Evolutionary conservation across 228 moss, liverwort and hornwort species (phyloP).

Genomic region (Sphagnum fallax): DNA sequence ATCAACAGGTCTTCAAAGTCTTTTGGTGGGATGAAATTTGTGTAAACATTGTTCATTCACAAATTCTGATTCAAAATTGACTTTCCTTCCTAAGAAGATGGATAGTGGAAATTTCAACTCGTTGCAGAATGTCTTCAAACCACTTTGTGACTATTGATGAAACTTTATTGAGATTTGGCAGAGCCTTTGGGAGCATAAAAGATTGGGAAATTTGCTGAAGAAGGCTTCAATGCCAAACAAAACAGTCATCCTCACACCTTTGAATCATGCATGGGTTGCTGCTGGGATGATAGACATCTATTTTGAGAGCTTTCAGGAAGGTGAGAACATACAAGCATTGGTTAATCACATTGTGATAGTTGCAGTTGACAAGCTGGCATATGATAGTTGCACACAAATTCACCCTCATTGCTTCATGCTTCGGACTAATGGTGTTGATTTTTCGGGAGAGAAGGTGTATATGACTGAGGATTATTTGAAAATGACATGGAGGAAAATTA

Average conservation of each 20-base stretch:
- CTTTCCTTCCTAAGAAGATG: too few species aligned
- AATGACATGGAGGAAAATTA: constrained; percentile 93
- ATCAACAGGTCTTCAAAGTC: too few species aligned
- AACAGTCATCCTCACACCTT: constrained; percentile 74
- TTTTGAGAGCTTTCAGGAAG: constrained; percentile 58
- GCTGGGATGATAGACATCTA: constrained; percentile 15
- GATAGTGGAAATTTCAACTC: too few species aligned
- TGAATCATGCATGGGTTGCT: constrained; percentile 64
- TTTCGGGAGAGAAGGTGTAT: constrained; percentile 58
- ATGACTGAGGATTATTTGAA: constrained; percentile 80
- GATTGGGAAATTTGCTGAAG: constrained; percentile 14
- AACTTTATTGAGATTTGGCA: too few species aligned
- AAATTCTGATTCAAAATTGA: too few species aligned
- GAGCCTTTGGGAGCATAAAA: constrained; percentile 17
- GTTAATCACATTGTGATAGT: constrained; percentile 64
- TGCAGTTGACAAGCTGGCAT: constrained; percentile 54
- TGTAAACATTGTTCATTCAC: too few species aligned
- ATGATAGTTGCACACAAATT: constrained; percentile 47
- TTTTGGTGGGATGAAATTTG: too few species aligned
- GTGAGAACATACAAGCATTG: constrained; percentile 43
- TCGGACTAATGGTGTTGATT: constrained; percentile 75
- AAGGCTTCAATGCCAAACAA: constrained; percentile 47
- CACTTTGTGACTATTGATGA: too few species aligned
- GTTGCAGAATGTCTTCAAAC: too few species aligned
- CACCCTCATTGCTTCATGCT: constrained; percentile 76